Conservation (phyloP, 331 rosid species). For the Dryas integrifolia region DNA sequence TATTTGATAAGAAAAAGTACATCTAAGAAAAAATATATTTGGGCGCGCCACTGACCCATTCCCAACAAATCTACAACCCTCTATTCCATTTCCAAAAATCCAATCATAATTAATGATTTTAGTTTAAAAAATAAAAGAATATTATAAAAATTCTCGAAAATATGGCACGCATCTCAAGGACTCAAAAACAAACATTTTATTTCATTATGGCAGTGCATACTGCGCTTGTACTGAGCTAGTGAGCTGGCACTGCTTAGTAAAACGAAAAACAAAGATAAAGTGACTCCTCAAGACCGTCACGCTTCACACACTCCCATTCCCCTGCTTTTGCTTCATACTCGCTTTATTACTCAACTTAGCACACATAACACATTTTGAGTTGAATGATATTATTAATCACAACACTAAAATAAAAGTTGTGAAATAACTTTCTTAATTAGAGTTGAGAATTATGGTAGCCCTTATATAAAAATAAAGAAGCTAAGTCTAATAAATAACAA, state of each 20-base stretch:
- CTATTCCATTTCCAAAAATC: neutral
- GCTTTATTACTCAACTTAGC: neutral
- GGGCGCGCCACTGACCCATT: no score
- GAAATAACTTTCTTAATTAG: no score
- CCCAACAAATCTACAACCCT: no score
- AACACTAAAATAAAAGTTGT: no score
- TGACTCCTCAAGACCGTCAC: neutral
- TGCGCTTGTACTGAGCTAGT: constrained; percentile 6
- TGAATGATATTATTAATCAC: no score
- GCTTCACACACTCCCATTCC: neutral
- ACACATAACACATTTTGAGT: no score
- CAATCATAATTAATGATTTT: neutral
- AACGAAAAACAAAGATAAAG: constrained; percentile 3
- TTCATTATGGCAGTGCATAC: neutral
- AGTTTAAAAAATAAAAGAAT: neutral
- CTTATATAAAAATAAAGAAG: no score
- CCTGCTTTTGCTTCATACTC: neutral
- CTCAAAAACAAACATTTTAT: neutral
- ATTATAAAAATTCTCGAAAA: neutral
- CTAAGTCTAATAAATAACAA: no score
- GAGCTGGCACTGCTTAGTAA: constrained; percentile 10
- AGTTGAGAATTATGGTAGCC: no score
- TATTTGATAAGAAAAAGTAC: no score
- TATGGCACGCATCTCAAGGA: neutral
- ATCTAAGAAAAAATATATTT: no score